A percentile compares a stretch with the other conserved stretches of the same genome.
Evolutionary conservation across 257 asterid species (phyloP).

Genomic region (Solanum chiquidenum): DNA sequence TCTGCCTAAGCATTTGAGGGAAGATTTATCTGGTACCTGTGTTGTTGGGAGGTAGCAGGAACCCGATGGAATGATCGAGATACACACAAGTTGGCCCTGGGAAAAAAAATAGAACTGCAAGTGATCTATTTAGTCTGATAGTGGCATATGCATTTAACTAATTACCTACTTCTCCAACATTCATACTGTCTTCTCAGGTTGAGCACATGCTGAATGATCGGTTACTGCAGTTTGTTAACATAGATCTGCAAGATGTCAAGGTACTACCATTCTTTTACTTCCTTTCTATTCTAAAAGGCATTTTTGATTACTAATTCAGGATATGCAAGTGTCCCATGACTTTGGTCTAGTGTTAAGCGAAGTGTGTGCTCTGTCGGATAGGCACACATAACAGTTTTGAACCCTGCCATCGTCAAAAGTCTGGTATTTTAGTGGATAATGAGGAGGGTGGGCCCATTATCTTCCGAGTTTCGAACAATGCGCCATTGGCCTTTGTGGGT

Average conservation of each 20-base stretch:
- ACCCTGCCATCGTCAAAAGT: neutral
- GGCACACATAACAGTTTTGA: neutral
- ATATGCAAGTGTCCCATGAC: neutral
- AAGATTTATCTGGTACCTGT: neutral
- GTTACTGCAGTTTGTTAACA: conserved; percentile 82
- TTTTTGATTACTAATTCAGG: neutral
- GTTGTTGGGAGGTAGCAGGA: neutral
- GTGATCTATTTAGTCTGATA: neutral
- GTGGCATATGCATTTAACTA: neutral
- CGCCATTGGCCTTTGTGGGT: neutral
- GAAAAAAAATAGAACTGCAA: neutral
- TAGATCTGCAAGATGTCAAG: conserved; percentile 95
- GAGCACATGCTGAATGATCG: conserved; percentile 92
- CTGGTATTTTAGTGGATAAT: neutral
- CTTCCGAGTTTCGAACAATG: neutral
- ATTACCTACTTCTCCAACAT: conserved; percentile 1
- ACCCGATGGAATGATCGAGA: neutral
- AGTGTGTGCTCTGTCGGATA: neutral
- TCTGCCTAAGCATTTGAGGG: neutral
- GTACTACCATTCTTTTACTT: conserved; percentile 32
- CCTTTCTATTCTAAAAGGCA: neutral
- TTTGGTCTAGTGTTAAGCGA: neutral
- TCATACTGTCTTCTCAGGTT: conserved; percentile 44
- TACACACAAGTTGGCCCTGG: neutral
- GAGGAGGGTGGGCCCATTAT: neutral